phyloP scores from a whole-genome alignment of 441 rosid genomes.

The Mallotus japonicus region DNA sequence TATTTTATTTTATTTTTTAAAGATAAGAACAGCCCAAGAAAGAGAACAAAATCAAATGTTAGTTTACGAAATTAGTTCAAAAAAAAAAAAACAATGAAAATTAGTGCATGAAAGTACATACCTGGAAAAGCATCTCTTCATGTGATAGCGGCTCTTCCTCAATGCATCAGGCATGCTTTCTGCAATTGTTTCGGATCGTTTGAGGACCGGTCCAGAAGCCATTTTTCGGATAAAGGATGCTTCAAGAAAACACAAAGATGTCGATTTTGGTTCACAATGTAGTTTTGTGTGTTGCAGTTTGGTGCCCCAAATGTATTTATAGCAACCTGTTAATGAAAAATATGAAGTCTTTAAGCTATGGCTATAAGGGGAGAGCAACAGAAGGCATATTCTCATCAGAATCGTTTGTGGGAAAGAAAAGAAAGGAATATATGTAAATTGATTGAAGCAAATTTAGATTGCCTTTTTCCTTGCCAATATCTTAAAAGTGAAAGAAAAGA shows the following conservation, averaged over 20 bases:
- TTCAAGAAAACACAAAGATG: conserved; percentile 3
- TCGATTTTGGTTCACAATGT: conserved; percentile 4
- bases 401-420: conserved; percentile 24
- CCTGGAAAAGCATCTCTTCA: conserved; percentile 52
- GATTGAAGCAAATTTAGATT: conserved; percentile 23
- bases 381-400: conserved; percentile 37
- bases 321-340: background rate
- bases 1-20: conserved; percentile 15
- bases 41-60: background rate
- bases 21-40: background rate
- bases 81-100: background rate
- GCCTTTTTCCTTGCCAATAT: conserved; percentile 7
- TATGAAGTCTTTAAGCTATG: background rate
- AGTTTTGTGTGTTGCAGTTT: background rate
- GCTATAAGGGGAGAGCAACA: conserved; percentile 4
- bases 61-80: background rate
- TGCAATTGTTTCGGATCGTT: conserved; percentile 40
- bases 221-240: conserved; percentile 12
- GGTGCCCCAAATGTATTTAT: conserved; percentile 12
- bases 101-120: background rate
- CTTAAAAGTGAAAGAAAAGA: conserved; percentile 29
- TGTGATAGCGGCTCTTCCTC: conserved; percentile 42
- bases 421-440: conserved; percentile 34
- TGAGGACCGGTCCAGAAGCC: conserved; percentile 28
- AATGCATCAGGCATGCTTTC: conserved; percentile 54